A percentile compares a stretch with the other conserved stretches of the same genome.
Conservation (phyloP, 176 grass and related monocot species). For the Rhipidocladum racemiflorum region DNA sequence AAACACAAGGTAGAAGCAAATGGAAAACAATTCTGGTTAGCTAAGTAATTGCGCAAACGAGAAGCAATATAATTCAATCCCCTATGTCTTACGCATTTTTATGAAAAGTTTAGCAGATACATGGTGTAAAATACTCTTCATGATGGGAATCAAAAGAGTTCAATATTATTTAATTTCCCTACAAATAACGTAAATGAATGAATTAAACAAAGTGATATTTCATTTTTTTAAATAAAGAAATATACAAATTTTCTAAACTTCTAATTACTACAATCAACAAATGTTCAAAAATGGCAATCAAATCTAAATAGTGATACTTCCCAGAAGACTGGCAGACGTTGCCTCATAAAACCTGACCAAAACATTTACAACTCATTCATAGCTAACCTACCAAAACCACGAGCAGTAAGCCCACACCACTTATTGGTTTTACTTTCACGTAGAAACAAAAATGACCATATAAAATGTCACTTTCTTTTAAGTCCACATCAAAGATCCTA, state of each 20-base stretch:
- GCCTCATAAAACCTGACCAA: background rate
- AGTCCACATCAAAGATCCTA: slow-evolving; percentile 19
- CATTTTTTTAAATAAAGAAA: background rate
- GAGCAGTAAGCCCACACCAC: slow-evolving; percentile 18
- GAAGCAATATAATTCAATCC: background rate
- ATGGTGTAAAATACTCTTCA: background rate
- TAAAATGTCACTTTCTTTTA: slow-evolving; percentile 18
- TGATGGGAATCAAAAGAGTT: background rate
- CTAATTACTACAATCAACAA: background rate
- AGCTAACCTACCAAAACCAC: slow-evolving; percentile 33
- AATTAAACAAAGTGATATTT: slow-evolving; percentile 8
- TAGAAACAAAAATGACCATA: slow-evolving; percentile 2
- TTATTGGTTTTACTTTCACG: slow-evolving; percentile 7
- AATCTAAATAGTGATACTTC: background rate
- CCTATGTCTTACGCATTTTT: background rate
- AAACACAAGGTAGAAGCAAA: background rate
- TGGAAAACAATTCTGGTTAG: background rate
- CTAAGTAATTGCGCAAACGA: background rate
- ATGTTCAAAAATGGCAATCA: background rate
- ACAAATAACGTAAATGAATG: background rate
- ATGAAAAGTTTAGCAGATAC: background rate
- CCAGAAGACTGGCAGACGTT: background rate
- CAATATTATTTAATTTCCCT: background rate
- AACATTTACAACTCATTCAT: slow-evolving; percentile 27
- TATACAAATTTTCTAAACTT: background rate